Base-by-base conservation (phyloP, 2,329 filamentous ascomycete species). In the Coniochaeta ligniaria region DNA sequence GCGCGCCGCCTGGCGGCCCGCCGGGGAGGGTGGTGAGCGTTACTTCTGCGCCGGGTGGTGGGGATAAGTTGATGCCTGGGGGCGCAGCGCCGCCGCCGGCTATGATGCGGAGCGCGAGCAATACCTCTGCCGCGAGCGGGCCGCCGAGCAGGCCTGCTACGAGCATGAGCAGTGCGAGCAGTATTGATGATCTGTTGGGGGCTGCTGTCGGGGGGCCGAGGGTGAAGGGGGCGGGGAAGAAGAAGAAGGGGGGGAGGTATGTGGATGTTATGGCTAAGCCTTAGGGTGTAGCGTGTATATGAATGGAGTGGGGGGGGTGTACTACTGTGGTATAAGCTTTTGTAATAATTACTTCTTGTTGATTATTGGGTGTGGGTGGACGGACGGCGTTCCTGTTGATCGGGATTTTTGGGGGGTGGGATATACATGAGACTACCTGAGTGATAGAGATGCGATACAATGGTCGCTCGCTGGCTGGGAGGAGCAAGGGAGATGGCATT, bases 251-350 rank as follows among this genome's bases (percentile, higher is more conserved):
- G 24, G 89, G 92, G 33, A 81, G 93, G 31, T 99, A 99, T 79
- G 88, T 99, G 33, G 95, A 99, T 81, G 92, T 99, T 62, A 97
- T 98, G 92, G 90, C 89, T 11, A 88, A 91, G 69, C 35, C 38
- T n/a, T 61, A 31, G 12, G n/a, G 3, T 14, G 31, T 33, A 33
- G 31, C 9, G 31, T 33, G 31, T 33, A 5, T 33, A 9, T 33
- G n/a, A 5, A 9, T 33, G 31, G 31, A 33, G 6, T 33, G 31
- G 9, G 31, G 31, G 5, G 31, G 6, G 9, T 33, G 31, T 5
- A 33, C n/a, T n/a, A n/a, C n/a, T n/a, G n/a, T n/a, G n/a, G n/a
- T n/a, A n/a, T n/a, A n/a, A n/a, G n/a, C 17, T 31, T 26, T 52
- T 52, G 47, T 52, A 52, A 52, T 52, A 52, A 31, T 6, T 11